Conservation (phyloP, 768 basidiomycete genomes). For the Suillus subalutaceus region DNA sequence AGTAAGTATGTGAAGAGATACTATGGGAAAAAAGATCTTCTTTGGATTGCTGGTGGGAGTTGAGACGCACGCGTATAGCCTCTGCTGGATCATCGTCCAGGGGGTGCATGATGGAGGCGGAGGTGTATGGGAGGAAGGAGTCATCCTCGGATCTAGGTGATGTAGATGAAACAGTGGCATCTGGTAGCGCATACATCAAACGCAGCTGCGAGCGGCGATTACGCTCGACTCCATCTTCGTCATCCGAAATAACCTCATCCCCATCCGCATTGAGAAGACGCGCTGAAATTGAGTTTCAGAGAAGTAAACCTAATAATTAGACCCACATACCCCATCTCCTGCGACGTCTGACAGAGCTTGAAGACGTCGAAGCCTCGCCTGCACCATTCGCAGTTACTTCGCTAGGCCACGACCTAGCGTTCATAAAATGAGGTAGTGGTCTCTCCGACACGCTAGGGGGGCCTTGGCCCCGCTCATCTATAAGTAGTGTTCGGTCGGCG, state of each 20-base stretch:
- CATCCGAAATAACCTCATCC: slow-evolving; percentile 63
- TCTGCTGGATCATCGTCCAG: slow-evolving; percentile 9
- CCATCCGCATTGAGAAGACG: slow-evolving; percentile 53
- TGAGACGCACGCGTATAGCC: slow-evolving; percentile 14
- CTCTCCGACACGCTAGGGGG: background rate
- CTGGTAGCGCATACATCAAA: slow-evolving; percentile 24
- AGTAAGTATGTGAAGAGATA: slow-evolving; percentile 17
- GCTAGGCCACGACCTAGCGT: slow-evolving; percentile 5
- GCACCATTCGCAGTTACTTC: slow-evolving; percentile 1
- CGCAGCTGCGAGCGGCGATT: slow-evolving; percentile 50
- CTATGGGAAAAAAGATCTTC: slow-evolving; percentile 16
- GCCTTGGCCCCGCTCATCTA: background rate
- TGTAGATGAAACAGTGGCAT: slow-evolving; percentile 11
- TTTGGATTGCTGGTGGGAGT: slow-evolving; percentile 13
- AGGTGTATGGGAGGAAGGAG: slow-evolving; percentile 8
- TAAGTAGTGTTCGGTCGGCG: background rate
- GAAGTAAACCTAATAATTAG: background rate
- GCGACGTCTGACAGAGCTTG: slow-evolving; percentile 26
- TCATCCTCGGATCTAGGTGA: slow-evolving; percentile 11
- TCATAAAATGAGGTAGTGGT: background rate
- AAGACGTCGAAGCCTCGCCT: background rate
- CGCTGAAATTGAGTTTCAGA: slow-evolving; percentile 27
- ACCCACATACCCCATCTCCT: slow-evolving; percentile 36
- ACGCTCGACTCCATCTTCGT: slow-evolving; percentile 63
- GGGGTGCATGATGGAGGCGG: slow-evolving; percentile 2